A percentile compares a stretch with the other conserved stretches of the same genome.
These are phyloP conservation scores for Aureobasidium sp. DNA, from an alignment of 2,329 filamentous ascomycete species.

Conservation along the genomic window DNA sequence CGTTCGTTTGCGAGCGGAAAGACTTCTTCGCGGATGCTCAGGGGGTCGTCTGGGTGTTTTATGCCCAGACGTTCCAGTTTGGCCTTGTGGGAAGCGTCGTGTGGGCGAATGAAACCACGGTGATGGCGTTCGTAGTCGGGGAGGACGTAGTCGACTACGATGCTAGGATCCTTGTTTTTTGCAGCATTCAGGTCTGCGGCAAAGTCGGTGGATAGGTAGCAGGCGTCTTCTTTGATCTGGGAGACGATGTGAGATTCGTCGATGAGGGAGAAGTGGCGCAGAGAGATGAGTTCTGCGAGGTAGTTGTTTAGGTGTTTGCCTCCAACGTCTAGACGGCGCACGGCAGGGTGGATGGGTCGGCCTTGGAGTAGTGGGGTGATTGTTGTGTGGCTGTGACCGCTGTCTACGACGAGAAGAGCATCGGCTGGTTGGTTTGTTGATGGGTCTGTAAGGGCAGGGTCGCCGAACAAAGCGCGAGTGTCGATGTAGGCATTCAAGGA, in stretches of 20 bases:
- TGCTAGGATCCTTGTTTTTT: constrained; percentile 51
- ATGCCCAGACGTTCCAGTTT: constrained; percentile 43
- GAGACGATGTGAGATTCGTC: constrained; percentile 92
- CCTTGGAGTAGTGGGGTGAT: constrained; percentile 80
- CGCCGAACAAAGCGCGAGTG: constrained; percentile 61
- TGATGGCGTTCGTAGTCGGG: constrained; percentile 64
- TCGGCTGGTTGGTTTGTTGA: constrained; percentile 38
- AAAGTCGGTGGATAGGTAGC: constrained; percentile 77
- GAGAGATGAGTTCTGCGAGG: constrained; percentile 78
- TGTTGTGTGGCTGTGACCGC: constrained; percentile 87
- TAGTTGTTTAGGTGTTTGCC: constrained; percentile 93
- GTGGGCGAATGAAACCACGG: constrained; percentile 67
- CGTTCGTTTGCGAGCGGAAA: constrained; percentile 86
- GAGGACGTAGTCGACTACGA: constrained; percentile 86
- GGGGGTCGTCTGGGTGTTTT: constrained; percentile 20
- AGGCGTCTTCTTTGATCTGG: constrained; percentile 87
- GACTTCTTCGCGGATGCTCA: constrained; percentile 59
- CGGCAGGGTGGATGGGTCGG: constrained; percentile 68
- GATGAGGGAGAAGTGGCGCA: constrained; percentile 91
- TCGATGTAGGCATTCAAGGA: constrained; percentile 78
- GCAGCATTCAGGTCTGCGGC: constrained; percentile 67
- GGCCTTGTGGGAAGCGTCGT: constrained; percentile 61
- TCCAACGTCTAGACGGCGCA: constrained; percentile 81
- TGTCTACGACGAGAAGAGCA: constrained; percentile 81
- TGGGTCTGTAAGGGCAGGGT: constrained; percentile 24